These are phyloP conservation scores for Entomortierella parvispora DNA, from an alignment of 192 early-diverging fungal species.

Conservation along the genomic window DNA sequence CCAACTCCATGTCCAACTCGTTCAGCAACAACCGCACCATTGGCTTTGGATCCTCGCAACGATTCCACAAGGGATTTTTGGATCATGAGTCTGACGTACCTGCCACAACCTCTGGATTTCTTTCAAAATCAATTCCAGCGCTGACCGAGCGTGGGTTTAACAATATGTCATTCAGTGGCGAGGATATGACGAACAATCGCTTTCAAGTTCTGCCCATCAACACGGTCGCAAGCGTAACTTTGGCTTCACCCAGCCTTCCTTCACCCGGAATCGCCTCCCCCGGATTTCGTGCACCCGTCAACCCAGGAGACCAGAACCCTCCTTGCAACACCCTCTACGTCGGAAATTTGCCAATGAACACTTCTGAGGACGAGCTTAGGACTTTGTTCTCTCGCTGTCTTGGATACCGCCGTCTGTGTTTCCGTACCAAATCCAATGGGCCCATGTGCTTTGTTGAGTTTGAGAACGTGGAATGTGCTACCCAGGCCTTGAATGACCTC, in stretches of 20 bases:
- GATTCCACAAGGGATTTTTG: conserved; percentile 52
- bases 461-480: conserved; percentile 92
- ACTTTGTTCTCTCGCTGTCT: conserved; percentile 78
- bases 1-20: conserved; percentile 38
- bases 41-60: conserved; percentile 32
- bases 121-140: conserved; percentile 60
- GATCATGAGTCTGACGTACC: conserved; percentile 37
- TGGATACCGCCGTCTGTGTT: conserved; percentile 94
- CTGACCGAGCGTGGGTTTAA: conserved; percentile 60
- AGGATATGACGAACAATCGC: conserved; percentile 50
- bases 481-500: conserved; percentile 86
- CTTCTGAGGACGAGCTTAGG: conserved; percentile 92
- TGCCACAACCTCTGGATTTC: conserved; percentile 43
- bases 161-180: conserved; percentile 47
- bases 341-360: conserved; percentile 91
- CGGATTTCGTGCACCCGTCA: conserved; percentile 63
- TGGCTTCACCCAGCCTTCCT: conserved; percentile 38
- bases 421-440: conserved; percentile 88
- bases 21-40: conserved; percentile 33
- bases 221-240: conserved; percentile 37
- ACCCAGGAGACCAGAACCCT: conserved; percentile 91
- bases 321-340: conserved; percentile 99
- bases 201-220: conserved; percentile 57
- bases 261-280: conserved; percentile 56
- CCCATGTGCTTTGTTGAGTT: conserved; percentile 99